Percentiles rank a stretch among this genome's conserved stretches.
Evolutionary conservation across 768 basidiomycete genomes (phyloP).

Genomic region (Tulasnella sp.): DNA sequence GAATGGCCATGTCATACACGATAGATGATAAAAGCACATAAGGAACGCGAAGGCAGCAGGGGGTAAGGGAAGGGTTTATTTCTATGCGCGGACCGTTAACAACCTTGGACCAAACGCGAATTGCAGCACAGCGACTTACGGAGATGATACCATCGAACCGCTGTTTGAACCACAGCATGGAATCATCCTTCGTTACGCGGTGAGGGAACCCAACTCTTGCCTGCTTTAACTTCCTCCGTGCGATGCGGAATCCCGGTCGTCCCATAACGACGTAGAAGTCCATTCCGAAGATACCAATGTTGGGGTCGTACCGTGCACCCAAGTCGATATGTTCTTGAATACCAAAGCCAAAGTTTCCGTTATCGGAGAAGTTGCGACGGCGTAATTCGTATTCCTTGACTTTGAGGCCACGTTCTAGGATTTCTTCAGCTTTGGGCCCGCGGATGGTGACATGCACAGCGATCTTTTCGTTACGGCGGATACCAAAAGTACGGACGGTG

Average conservation of each 20-base stretch:
- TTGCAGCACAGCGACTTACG: constrained; percentile 33
- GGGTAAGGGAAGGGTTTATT: constrained; percentile 2
- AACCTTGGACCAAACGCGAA: neutral
- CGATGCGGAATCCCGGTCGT: constrained; percentile 83
- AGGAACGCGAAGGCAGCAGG: neutral
- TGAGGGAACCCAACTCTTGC: constrained; percentile 78
- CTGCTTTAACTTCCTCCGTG: constrained; percentile 80
- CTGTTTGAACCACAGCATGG: constrained; percentile 98
- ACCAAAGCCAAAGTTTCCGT: constrained; percentile 99
- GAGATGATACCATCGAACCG: constrained; percentile 96
- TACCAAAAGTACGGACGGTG: constrained; percentile 97
- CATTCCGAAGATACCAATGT: constrained; percentile 99
- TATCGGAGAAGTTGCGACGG: constrained; percentile 95
- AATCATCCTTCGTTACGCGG: constrained; percentile 90
- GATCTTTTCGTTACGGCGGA: constrained; percentile 99
- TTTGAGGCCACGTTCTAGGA: constrained; percentile 96
- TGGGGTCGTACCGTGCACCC: constrained; percentile 95
- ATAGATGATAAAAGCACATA: constrained; percentile 6
- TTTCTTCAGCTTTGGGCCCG: constrained; percentile 98
- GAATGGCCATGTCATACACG: constrained; percentile 10
- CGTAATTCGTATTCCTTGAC: constrained; percentile 99
- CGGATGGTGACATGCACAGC: constrained; percentile 98
- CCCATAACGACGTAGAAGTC: constrained; percentile 99
- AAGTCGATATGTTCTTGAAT: constrained; percentile 99
- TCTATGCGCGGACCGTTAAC: neutral